phyloP scores from a whole-genome alignment of 768 basidiomycete species.

The Mycena rebaudengoi region DNA sequence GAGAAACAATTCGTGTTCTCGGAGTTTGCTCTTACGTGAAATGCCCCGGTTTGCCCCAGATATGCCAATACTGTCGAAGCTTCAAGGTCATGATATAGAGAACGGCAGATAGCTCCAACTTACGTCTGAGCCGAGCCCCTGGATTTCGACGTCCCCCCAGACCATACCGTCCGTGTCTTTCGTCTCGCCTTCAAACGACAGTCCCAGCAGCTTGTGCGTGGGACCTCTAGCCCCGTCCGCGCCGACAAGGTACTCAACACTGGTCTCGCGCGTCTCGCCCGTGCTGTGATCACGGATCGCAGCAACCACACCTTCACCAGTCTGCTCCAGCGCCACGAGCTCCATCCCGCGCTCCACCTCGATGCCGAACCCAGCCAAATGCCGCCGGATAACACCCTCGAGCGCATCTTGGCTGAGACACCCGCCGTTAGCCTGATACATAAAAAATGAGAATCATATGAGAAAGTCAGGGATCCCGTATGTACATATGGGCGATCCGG shows the following conservation, averaged over 20 bases:
- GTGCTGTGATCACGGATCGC: constrained; percentile 15
- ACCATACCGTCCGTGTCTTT: constrained; percentile 34
- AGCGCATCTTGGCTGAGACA: constrained; percentile 26
- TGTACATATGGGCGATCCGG: constrained; percentile 32
- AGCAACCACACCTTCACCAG: constrained; percentile 18
- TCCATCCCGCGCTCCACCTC: constrained; percentile 28
- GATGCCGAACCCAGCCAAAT: constrained; percentile 25
- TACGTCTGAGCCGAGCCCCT: constrained; percentile 28
- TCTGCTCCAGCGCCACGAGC: constrained; percentile 27
- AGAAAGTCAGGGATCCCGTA: neutral
- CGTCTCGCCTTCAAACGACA: constrained; percentile 34
- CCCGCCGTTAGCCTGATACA: constrained; percentile 29
- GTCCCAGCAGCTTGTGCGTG: constrained; percentile 28
- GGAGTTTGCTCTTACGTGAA: constrained; percentile 24
- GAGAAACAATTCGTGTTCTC: neutral
- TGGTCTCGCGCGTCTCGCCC: constrained; percentile 16
- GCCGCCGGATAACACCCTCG: constrained; percentile 27
- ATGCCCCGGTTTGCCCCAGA: constrained; percentile 29
- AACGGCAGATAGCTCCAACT: no score
- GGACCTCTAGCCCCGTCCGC: constrained; percentile 32
- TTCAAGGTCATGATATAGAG: no score
- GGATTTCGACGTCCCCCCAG: constrained; percentile 34
- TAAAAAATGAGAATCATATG: neutral
- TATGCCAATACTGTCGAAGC: constrained; percentile 29
- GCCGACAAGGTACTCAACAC: constrained; percentile 25